Evolutionary conservation across 176 grass and related monocot genomes (phyloP).

Genomic region (Areca catechu): DNA sequence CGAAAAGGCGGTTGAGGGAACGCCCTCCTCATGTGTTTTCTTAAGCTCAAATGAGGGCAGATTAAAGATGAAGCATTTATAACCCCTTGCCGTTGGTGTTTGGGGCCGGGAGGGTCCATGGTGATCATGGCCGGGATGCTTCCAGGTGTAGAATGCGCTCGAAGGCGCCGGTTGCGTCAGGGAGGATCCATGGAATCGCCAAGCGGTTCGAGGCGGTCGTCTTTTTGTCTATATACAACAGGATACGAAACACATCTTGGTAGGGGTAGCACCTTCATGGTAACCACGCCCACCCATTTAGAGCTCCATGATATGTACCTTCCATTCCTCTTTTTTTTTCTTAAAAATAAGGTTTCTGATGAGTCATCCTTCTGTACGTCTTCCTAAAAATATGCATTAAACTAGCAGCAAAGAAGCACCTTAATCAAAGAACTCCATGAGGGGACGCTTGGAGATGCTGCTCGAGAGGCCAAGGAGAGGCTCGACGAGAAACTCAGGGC

Average conservation of each 20-base stretch:
- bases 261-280: slow-evolving; percentile 12
- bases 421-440: slow-evolving; percentile 36
- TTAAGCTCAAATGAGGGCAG: too few species aligned
- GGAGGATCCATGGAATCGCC: not conserved
- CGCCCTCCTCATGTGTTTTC: too few species aligned
- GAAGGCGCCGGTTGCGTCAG: slow-evolving; percentile 49
- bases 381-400: not conserved
- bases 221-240: slow-evolving; percentile 39
- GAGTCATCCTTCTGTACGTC: too few species aligned
- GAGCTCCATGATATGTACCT: not conserved
- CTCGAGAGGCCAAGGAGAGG: slow-evolving; percentile 78
- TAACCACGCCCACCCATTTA: slow-evolving; percentile 5
- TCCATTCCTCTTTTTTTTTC: not conserved
- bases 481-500: slow-evolving; percentile 63
- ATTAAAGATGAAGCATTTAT: too few species aligned
- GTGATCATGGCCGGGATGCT: slow-evolving; percentile 70
- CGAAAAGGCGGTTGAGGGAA: too few species aligned
- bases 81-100: not conserved
- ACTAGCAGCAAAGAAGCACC: slow-evolving; percentile 37
- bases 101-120: too few species aligned
- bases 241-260: slow-evolving; percentile 24
- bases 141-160: slow-evolving; percentile 65
- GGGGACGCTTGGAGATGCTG: slow-evolving; percentile 56
- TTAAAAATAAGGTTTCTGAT: too few species aligned
- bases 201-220: slow-evolving; percentile 21